Conservation (phyloP, 2,329 filamentous ascomycete genomes). For the Trichothecium sympodiale region DNA sequence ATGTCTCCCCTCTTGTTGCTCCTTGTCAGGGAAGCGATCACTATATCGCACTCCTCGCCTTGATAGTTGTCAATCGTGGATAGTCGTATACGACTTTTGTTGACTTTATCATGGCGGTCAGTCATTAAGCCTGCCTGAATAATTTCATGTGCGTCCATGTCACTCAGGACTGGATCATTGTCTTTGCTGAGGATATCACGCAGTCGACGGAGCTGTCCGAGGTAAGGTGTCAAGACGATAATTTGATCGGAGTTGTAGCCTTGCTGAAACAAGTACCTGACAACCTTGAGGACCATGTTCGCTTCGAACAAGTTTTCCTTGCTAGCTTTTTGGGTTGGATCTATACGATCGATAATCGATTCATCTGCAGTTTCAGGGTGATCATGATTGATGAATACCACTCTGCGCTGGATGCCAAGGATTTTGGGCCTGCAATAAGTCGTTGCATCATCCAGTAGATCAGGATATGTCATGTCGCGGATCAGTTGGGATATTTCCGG, state of each 20-base stretch:
- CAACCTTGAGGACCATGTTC: constrained; percentile 51
- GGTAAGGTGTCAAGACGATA: constrained; percentile 61
- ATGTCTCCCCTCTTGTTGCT: constrained; percentile 55
- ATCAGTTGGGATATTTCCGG: constrained; percentile 55
- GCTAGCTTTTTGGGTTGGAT: constrained; percentile 36
- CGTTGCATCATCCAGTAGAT: constrained; percentile 41
- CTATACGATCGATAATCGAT: constrained; percentile 34
- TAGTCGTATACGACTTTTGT: constrained; percentile 43
- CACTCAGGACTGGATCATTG: constrained; percentile 56
- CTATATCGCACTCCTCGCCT: constrained; percentile 65
- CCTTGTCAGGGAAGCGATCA: constrained; percentile 56
- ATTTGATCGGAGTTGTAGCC: constrained; percentile 55
- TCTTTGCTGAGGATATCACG: constrained; percentile 38
- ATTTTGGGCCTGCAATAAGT: constrained; percentile 35
- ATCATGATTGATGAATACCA: constrained; percentile 58
- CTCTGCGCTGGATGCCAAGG: constrained; percentile 44
- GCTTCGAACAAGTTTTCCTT: constrained; percentile 55
- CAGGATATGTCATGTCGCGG: constrained; percentile 48
- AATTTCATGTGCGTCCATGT: constrained; percentile 55
- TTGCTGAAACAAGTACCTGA: constrained; percentile 60
- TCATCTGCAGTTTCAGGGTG: constrained; percentile 36
- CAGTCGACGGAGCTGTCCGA: constrained; percentile 55
- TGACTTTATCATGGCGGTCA: constrained; percentile 34
- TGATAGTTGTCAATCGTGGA: constrained; percentile 75
- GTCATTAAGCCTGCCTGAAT: constrained; percentile 47